Evolutionary conservation across 345 rosid genomes (phyloP), one percentile per base, ranked within the genome.

Genomic region (Clarkia xantiana): DNA sequence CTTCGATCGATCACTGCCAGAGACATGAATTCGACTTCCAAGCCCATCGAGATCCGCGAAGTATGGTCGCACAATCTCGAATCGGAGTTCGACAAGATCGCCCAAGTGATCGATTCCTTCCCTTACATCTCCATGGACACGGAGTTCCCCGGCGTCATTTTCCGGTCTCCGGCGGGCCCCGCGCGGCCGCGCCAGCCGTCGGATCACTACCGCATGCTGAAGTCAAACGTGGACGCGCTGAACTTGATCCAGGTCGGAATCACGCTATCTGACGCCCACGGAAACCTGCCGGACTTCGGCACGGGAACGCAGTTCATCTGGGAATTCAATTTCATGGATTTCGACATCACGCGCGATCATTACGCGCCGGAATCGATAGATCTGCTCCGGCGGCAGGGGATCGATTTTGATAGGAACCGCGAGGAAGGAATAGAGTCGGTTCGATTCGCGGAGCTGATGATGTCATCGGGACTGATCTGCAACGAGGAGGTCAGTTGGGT

Each of bases 91-190:
- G 61, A 62, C 15, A 18, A 85, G 51, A 82, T 85, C 58, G 59
- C 78, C 10, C 62, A 75, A n/a, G 38, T 67, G 20, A 62, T 85
- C 44, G 90, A 85, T 44, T 47, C 42, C 1, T 80, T 61, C 66
- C 86, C 94, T 5, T 67, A 78, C 40, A 64, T 82, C n/a, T 76
- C 95, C 5, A 85, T 89, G 95, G 95, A 89, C 54, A 89, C 97
- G 0, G 94, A 89, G 55, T 89, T 89, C 23, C 95, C 94, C 18
- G 95, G 97, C 14, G 25, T 89, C 19, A 72, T 89, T 9, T 67
- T 68, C 48, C 74, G 73, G 67, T 66, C 0, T 22, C 51, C 20
- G 67, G 61, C 8, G 75, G 47, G 46, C 48, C 52, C 4, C 12
- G 54, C 1, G 41, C 45, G 29, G 64, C 73, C 65, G 42, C 65